These are phyloP conservation scores for Penicilliopsis zonata DNA, from an alignment of 495 filamentous ascomycete species.

Conservation along the genomic window DNA sequence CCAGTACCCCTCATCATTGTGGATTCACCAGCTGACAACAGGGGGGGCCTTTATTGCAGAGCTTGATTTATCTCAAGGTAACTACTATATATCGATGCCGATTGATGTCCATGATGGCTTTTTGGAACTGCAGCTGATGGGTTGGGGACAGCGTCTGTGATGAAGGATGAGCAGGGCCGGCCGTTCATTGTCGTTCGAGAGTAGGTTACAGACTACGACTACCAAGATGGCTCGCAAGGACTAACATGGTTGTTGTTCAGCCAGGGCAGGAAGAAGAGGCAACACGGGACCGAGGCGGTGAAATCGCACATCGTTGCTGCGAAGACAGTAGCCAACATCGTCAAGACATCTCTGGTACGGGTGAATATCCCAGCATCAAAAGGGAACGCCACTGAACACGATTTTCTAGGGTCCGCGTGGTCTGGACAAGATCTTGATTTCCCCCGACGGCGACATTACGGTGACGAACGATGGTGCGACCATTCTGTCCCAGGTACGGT, in stretches of 20 bases:
- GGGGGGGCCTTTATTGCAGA: constrained; percentile 28
- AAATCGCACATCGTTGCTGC: constrained; percentile 97
- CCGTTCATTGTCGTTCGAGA: constrained; percentile 98
- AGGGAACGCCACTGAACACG: constrained; percentile 9
- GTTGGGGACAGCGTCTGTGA: constrained; percentile 49
- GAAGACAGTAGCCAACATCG: constrained; percentile 88
- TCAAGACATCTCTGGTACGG: constrained; percentile 80
- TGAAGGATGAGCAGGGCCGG: constrained; percentile 89
- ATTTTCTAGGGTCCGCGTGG: constrained; percentile 67
- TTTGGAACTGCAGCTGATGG: constrained; percentile 13
- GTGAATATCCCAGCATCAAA: not conserved
- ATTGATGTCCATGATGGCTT: too few species aligned
- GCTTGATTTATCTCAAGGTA: constrained; percentile 68
- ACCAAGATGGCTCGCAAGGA: too few species aligned
- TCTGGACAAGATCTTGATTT: constrained; percentile 98
- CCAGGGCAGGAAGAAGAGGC: constrained; percentile 96
- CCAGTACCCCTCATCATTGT: constrained; percentile 28
- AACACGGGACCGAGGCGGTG: constrained; percentile 90
- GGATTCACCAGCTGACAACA: constrained; percentile 14
- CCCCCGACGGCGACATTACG: constrained; percentile 96
- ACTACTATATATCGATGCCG: too few species aligned
- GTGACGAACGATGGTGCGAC: constrained; percentile 99
- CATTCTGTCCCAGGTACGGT: constrained; percentile 72
- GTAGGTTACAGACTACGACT: constrained; percentile 42
- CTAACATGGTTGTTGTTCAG: constrained; percentile 29